Evolutionary conservation across 2,329 filamentous ascomycete genomes (phyloP), one percentile per base, ranked within the genome.

Genomic region (Trichoderma brevicompactum): DNA sequence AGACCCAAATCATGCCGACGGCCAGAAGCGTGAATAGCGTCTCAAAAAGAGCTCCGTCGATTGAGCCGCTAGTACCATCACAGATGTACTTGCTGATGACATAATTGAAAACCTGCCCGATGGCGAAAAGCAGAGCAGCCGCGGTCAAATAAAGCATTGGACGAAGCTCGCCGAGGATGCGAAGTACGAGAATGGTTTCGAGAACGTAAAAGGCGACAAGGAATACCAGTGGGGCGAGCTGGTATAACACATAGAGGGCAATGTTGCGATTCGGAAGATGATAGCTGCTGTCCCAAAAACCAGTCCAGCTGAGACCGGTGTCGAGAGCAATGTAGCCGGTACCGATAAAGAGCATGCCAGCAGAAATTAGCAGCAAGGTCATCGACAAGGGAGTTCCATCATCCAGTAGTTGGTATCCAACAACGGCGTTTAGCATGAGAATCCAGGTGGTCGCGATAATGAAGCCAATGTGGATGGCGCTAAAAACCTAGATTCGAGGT

Each of bases 101-200:
- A 76, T 97, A 99, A 80, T 97, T 92, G 85, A 99, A 99, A 69
- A 99, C 86, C 75, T 99, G 95, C 17, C 93, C 94, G 65, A 96
- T 85, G 32, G 92, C 93, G 75, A 99, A 99, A 15, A 97, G 83
- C 2, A 98, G 71, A 2, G 84, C 89, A 0, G 94, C 93, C 1
- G 81, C 84, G 2, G 82, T 78, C 19, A 98, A 86, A 76, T 95
- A 97, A 66, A 95, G 84, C 92, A 99, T 94, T n/a, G 95, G 95
- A 67, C 92, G 89, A 69, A 85, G 85, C 80, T 99, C 95, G 66
- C 93, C 93, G 1, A 99, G 87, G 7, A 99, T 86, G 68, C 89
- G 86, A 38, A 98, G 79, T 34, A 99, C 95, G 46, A 99, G 84
- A 67, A 95, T 83, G 0, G 89, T 79, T 77, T 98, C 94, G 46